Percentiles rank a stretch among this genome's conserved stretches.
phyloP scores from a whole-genome alignment of 768 basidiomycete species.

The Russula foetens region DNA sequence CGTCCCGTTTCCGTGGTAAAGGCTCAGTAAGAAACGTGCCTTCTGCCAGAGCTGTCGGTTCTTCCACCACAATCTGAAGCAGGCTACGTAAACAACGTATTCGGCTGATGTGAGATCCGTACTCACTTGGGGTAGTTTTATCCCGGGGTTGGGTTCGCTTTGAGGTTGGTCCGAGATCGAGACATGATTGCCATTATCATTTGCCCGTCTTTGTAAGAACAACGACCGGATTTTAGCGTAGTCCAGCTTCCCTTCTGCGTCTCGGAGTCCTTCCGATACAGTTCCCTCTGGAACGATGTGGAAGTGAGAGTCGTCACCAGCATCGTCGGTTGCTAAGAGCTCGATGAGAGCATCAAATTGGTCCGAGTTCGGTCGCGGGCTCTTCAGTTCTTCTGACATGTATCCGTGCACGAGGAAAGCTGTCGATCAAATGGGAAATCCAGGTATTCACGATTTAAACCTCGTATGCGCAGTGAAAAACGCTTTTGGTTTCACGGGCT shows the following conservation, averaged over 20 bases:
- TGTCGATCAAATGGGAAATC: background rate
- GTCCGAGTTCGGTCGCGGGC: background rate
- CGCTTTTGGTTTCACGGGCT: too few relatives aligned
- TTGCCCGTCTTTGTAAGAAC: constrained; percentile 7
- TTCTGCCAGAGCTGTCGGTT: constrained; percentile 5
- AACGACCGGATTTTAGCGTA: constrained; percentile 18
- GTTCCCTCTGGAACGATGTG: constrained; percentile 6
- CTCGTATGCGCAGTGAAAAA: too few relatives aligned
- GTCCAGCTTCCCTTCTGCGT: constrained; percentile 16
- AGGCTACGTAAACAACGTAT: background rate
- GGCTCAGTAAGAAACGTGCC: background rate
- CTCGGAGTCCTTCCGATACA: constrained; percentile 11
- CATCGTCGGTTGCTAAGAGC: constrained; percentile 18
- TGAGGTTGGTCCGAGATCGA: background rate
- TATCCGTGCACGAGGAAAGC: background rate
- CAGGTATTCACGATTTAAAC: background rate
- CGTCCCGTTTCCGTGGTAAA: background rate
- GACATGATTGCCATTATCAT: background rate
- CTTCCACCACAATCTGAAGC: constrained; percentile 14
- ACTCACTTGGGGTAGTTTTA: background rate
- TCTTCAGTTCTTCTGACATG: background rate
- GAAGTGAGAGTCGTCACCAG: constrained; percentile 7
- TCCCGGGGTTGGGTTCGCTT: background rate
- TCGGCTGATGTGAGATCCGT: background rate
- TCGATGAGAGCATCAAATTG: constrained; percentile 21